These are phyloP conservation scores for Angomonas deanei DNA, from an alignment of 208 protist genomes.

Conservation along the genomic window DNA sequence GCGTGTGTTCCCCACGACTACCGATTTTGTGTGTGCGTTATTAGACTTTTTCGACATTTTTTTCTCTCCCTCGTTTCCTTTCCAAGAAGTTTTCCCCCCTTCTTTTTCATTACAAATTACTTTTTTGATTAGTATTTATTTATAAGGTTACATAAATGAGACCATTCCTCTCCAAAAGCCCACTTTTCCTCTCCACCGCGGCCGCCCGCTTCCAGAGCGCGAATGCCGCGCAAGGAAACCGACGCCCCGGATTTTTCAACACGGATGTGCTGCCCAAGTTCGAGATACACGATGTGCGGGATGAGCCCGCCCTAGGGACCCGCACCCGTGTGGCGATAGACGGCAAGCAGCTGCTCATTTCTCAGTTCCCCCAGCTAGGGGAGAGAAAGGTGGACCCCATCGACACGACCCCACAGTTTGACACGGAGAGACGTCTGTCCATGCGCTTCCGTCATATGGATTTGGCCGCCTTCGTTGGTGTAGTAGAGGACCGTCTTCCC, in stretches of 20 bases:
- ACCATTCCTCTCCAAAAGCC: conserved; percentile 17
- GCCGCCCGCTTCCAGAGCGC: conserved; percentile 2
- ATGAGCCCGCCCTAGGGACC: conserved; percentile 59
- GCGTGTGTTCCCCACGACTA: too few species aligned
- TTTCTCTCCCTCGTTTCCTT: conserved; percentile 1
- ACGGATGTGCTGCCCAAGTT: conserved; percentile 59
- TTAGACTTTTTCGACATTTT: background rate
- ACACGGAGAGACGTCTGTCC: conserved; percentile 66
- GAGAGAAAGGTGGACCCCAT: conserved; percentile 81
- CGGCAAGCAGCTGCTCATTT: conserved; percentile 67
- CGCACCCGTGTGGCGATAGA: conserved; percentile 80
- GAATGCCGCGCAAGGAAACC: background rate
- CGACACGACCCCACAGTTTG: conserved; percentile 82
- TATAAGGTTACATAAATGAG: too few species aligned
- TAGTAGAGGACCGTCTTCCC: conserved; percentile 46
- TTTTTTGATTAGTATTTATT: background rate
- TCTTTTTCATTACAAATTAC: background rate
- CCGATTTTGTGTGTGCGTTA: background rate
- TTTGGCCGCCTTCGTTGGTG: conserved; percentile 61
- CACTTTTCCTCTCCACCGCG: background rate
- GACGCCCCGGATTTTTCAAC: conserved; percentile 8
- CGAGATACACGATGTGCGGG: conserved; percentile 82
- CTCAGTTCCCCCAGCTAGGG: conserved; percentile 84
- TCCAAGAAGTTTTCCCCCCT: conserved; percentile 2
- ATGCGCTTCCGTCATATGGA: conserved; percentile 76